phyloP scores from a whole-genome alignment of 805 yeast species.

The Candida krabiensis region DNA sequence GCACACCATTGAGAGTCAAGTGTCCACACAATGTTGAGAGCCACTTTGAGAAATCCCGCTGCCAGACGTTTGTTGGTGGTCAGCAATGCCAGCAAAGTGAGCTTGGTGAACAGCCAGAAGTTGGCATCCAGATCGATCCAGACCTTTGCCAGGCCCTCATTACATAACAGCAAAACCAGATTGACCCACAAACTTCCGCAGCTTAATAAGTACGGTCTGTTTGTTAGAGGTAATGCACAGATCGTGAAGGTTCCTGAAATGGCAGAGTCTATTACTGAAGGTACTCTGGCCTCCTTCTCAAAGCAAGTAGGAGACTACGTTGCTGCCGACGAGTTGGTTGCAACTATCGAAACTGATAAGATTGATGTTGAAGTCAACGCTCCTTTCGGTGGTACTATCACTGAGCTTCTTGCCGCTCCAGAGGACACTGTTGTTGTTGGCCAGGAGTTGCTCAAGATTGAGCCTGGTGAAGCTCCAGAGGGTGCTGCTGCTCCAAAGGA shows the following conservation, averaged over 20 bases:
- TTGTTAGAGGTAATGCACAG: conserved; percentile 35
- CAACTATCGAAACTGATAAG: conserved; percentile 97
- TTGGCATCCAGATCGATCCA: conserved; percentile 19
- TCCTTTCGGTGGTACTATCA: conserved; percentile 86
- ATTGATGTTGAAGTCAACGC: conserved; percentile 97
- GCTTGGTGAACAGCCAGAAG: conserved; percentile 2
- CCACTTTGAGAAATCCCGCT: conserved; percentile 16
- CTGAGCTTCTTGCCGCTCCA: conserved; percentile 75
- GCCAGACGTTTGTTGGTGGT: conserved; percentile 12
- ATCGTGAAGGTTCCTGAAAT: conserved; percentile 91
- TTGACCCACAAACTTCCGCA: conserved; percentile 1
- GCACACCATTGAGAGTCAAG: too few species aligned
- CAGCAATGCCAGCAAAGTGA: conserved; percentile 11
- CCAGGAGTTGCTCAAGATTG: conserved; percentile 85
- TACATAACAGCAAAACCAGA: conserved; percentile 1
- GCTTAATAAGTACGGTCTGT: conserved; percentile 9
- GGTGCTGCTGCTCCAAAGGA: conserved; percentile 45
- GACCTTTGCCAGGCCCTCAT: conserved; percentile 19
- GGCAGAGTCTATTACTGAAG: conserved; percentile 99
- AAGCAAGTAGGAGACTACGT: conserved; percentile 88
- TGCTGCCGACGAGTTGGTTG: conserved; percentile 82
- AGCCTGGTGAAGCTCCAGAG: conserved; percentile 71
- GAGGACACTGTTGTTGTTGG: conserved; percentile 97
- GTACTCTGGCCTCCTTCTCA: conserved; percentile 71
- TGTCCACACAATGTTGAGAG: conserved; percentile 23